These are phyloP conservation scores for Chiua virens DNA, from an alignment of 768 basidiomycete species.

Conservation along the genomic window DNA sequence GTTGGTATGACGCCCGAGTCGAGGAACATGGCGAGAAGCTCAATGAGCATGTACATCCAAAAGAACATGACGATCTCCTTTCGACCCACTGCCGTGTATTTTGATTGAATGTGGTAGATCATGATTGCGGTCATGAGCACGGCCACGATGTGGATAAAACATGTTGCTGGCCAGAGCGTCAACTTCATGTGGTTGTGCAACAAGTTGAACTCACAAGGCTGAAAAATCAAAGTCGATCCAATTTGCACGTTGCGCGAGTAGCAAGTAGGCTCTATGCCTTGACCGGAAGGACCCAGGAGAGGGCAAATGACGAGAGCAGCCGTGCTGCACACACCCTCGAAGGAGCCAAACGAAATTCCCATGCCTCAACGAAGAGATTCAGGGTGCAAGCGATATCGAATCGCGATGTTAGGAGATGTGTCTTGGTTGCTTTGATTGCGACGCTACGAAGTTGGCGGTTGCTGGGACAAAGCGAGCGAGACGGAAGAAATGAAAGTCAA, in stretches of 20 bases:
- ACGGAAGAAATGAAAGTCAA: conserved; percentile 18
- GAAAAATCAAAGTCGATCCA: conserved; percentile 90
- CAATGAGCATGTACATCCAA: conserved; percentile 92
- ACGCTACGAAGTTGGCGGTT: conserved; percentile 4
- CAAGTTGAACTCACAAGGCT: conserved; percentile 74
- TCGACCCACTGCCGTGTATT: conserved; percentile 97
- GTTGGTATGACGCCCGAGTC: conserved; percentile 96
- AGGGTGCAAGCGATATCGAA: conserved; percentile 1
- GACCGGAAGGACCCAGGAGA: conserved; percentile 70
- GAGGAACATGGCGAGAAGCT: conserved; percentile 92
- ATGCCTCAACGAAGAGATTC: conserved; percentile 35
- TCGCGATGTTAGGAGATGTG: not conserved
- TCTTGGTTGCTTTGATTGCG: not conserved
- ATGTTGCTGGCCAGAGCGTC: conserved; percentile 66
- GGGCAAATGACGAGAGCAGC: conserved; percentile 96
- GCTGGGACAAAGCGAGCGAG: conserved; percentile 13
- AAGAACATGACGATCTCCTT: conserved; percentile 99
- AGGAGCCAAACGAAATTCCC: conserved; percentile 88
- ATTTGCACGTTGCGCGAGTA: conserved; percentile 97
- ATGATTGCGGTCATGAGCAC: conserved; percentile 98
- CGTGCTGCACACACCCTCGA: conserved; percentile 84
- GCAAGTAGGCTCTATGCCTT: conserved; percentile 92
- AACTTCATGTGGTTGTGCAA: conserved; percentile 7
- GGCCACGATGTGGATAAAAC: conserved; percentile 95
- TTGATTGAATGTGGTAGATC: conserved; percentile 96